These are phyloP conservation scores for Pichia membranifaciens DNA, from an alignment of 805 yeast genomes.

Conservation along the genomic window DNA sequence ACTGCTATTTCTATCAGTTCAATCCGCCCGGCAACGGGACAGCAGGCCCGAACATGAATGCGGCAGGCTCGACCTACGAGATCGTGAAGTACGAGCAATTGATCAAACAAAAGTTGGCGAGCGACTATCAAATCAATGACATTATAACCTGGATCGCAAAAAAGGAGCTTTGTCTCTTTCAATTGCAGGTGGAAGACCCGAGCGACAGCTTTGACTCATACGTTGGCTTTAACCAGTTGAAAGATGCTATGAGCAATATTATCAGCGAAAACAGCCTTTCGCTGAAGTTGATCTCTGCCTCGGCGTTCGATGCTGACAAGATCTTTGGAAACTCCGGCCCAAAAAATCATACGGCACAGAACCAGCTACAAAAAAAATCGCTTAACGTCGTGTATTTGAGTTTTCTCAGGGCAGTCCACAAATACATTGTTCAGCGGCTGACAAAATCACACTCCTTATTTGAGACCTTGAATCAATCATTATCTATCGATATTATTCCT, in stretches of 20 bases:
- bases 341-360: constrained; percentile 5
- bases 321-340: constrained; percentile 17
- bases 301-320: constrained; percentile 25
- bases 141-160: constrained; percentile 27
- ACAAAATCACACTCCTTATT: constrained; percentile 16
- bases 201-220: constrained; percentile 10
- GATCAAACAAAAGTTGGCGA: constrained; percentile 21
- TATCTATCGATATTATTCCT: constrained; percentile 35
- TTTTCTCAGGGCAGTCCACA: constrained; percentile 45
- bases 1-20: constrained; percentile 29
- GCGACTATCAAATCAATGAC: constrained; percentile 27
- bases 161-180: constrained; percentile 29
- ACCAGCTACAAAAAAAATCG: constrained; percentile 21
- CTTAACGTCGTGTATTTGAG: constrained; percentile 36
- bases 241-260: constrained; percentile 30
- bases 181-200: constrained; percentile 18
- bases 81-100: constrained; percentile 26
- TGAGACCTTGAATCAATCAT: constrained; percentile 22
- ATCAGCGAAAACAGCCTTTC: constrained; percentile 23
- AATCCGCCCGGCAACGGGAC: constrained; percentile 7
- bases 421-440: constrained; percentile 30
- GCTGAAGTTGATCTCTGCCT: constrained; percentile 24
- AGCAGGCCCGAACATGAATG: not conserved
- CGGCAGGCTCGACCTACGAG: constrained; percentile 20
- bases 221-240: constrained; percentile 27